phyloP scores from a whole-genome alignment of 164 flowering plant species.

The Tinospora cordifolia region DNA sequence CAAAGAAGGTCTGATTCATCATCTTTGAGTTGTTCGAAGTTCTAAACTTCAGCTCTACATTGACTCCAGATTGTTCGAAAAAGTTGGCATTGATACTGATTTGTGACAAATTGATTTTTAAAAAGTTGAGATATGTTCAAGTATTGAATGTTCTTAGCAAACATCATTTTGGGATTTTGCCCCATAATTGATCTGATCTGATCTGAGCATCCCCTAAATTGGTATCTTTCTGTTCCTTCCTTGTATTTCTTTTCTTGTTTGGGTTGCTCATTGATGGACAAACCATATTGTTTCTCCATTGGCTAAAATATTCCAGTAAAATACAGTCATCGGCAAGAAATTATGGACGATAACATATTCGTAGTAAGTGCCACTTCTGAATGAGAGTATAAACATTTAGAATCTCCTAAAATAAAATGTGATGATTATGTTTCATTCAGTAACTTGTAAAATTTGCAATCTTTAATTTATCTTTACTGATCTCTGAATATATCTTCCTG shows the following conservation, averaged over 20 bases:
- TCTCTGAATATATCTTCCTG: slow-evolving; percentile 6
- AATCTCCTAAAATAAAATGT: not conserved
- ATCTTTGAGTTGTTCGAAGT: too few relatives aligned
- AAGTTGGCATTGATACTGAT: not conserved
- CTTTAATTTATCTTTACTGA: slow-evolving; percentile 5
- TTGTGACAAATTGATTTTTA: not conserved
- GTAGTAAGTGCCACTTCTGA: not conserved
- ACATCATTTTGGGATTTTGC: too few relatives aligned
- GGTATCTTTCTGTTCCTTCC: not conserved
- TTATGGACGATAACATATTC: not conserved
- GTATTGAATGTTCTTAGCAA: too few relatives aligned
- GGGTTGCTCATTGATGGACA: not conserved
- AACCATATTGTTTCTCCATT: not conserved
- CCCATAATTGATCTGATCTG: not conserved
- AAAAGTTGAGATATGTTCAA: too few relatives aligned
- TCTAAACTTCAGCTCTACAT: too few relatives aligned
- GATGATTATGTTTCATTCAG: not conserved
- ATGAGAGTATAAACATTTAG: not conserved
- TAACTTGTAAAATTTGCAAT: not conserved
- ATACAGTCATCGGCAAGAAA: not conserved
- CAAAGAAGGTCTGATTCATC: too few relatives aligned
- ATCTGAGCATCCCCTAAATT: not conserved
- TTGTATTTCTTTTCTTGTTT: not conserved
- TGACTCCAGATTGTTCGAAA: not conserved
- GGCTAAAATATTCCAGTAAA: not conserved